Base-by-base conservation (phyloP, 257 asterid genomes). In the Leptodermis oblonga region DNA sequence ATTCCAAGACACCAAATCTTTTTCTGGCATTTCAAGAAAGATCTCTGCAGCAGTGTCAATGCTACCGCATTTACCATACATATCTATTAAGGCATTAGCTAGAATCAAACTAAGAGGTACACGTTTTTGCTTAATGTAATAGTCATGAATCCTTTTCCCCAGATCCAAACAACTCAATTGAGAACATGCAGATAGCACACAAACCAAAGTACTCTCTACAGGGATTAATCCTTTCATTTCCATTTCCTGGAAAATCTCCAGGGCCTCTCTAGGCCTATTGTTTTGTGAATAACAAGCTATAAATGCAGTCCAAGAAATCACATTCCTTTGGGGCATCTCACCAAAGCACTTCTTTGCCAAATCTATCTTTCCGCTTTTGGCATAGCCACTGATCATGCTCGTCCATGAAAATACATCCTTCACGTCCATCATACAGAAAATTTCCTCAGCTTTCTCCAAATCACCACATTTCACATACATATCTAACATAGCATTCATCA, bases 371-470 rank as follows among this genome's bases (percentile, higher is more conserved):
- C 95, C 96, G 9, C 71, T 78, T 68, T 78, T 86, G 13, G 88
- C 88, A 13, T 78, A 81, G 36, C 92, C 97, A 39, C 84, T 77
- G 48, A 90, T 82, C 96, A 90, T 82, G 78, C 85, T 82, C 55
- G 97, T 90, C 97, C 97, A 88, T 0, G 96, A 85, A 76, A 81
- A 88, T 5, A 85, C 82, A 78, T 90, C 97, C 71, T 77, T 88
- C 60, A 68, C 82, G 42, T 82, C 88, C 96, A 86, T 82, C 63
- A 30, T 56, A 61, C 73, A 73, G 55, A 90, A 90, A 37, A 85
- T 65, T 73, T 80, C 83, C 37, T 77, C 75, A 60, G 95, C 97
- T 75, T 70, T 78, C 31, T 67, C 77, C 79, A 86, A 69, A 46
- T 68, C 78, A 51, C 95, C 95, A 73, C 97, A 90, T 43, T 90